Percentiles rank a stretch among this genome's conserved stretches.
Conservation (phyloP, 192 early-diverging fungal genomes). For the Backusella luteola region DNA sequence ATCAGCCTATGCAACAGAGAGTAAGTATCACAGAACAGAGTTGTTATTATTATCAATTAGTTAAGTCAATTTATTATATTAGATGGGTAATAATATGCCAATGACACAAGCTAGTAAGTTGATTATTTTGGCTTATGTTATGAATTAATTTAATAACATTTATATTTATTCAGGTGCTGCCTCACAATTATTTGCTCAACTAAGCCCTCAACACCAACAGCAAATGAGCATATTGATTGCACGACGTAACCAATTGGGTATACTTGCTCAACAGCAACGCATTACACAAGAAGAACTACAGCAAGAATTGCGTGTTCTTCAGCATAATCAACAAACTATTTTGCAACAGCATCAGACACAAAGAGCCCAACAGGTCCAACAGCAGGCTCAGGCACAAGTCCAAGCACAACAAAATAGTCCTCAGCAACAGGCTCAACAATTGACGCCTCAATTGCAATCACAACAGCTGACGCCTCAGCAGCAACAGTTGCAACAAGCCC, state of each 20-base stretch:
- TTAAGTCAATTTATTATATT: neutral
- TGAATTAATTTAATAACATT: neutral
- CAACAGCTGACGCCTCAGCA: neutral
- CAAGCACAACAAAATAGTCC: constrained; percentile 13
- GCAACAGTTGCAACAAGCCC: neutral
- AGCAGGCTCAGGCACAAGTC: neutral
- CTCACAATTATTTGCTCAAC: neutral
- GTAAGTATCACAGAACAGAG: neutral
- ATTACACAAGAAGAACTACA: constrained; percentile 6
- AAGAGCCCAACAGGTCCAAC: constrained; percentile 9
- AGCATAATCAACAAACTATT: constrained; percentile 8
- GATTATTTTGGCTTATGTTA: neutral
- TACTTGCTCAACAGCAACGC: neutral
- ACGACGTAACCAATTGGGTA: constrained; percentile 2
- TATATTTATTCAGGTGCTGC: neutral
- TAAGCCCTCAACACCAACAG: constrained; percentile 10
- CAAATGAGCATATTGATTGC: neutral
- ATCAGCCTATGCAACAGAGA: constrained; percentile 1
- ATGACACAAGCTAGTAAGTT: constrained; percentile 2
- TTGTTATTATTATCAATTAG: neutral
- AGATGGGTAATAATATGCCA: neutral
- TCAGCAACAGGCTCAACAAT: constrained; percentile 4
- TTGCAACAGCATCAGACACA: constrained; percentile 7
- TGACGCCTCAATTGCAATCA: constrained; percentile 24
- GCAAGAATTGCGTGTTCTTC: neutral